phyloP scores from a whole-genome alignment of 2,329 filamentous ascomycete species.

The Rachicladosporium sp. region DNA sequence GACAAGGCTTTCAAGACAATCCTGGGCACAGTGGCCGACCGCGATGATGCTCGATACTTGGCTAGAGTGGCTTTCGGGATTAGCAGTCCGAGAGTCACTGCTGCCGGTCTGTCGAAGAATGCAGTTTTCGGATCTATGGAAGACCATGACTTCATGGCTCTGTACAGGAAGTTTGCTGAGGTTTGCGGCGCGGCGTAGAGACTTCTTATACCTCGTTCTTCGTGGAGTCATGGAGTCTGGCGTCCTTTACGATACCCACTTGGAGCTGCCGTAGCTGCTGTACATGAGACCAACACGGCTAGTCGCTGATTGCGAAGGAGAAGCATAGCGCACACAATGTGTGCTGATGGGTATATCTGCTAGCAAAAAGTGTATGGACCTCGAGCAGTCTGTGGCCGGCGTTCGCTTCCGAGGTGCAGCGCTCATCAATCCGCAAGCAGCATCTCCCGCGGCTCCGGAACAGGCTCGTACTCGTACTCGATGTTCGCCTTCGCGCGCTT shows the following conservation, averaged over 20 bases:
- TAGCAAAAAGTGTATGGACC: no score
- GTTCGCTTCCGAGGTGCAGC: no score
- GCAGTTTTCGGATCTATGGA: slow-evolving; percentile 41
- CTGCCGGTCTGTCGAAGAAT: slow-evolving; percentile 36
- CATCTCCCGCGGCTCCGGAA: slow-evolving; percentile 33
- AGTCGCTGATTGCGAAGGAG: no score
- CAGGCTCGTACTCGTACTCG: slow-evolving; percentile 60
- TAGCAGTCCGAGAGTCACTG: slow-evolving; percentile 41
- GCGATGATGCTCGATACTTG: slow-evolving; percentile 48
- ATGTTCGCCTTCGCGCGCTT: slow-evolving; percentile 52
- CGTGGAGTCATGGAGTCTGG: no score
- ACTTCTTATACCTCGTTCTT: background rate
- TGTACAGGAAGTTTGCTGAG: background rate
- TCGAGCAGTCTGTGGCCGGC: no score
- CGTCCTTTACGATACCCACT: no score
- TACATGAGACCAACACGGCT: no score
- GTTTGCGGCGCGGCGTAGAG: background rate
- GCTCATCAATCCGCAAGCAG: slow-evolving; percentile 14
- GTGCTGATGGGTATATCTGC: no score
- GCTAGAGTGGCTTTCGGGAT: slow-evolving; percentile 52
- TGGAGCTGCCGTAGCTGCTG: no score
- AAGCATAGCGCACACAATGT: no score
- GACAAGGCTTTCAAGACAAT: slow-evolving; percentile 30
- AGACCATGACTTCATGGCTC: slow-evolving; percentile 40
- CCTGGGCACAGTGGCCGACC: slow-evolving; percentile 31